Evolutionary conservation across 139 green algal genomes (phyloP).

Genomic region (Asterochloris sp.): DNA sequence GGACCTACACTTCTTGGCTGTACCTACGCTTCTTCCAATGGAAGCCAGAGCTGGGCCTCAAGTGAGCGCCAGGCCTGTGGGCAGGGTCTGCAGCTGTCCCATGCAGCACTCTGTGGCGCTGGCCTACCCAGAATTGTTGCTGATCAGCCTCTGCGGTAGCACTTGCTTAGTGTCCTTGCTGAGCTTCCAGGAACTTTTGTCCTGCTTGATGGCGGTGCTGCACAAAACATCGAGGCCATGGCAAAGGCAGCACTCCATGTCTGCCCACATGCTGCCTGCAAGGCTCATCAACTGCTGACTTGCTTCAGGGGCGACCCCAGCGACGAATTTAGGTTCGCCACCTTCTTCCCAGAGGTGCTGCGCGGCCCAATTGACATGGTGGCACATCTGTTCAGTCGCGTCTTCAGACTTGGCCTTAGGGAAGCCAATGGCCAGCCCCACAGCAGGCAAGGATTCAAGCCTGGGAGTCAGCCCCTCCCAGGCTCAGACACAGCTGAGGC

Average conservation of each 20-base stretch:
- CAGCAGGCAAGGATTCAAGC: neutral
- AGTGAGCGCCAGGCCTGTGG: neutral
- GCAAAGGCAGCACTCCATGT: neutral
- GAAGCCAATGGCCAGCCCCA: neutral
- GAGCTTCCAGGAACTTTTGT: neutral
- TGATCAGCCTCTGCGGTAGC: no score
- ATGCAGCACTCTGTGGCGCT: neutral
- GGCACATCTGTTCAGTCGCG: slow-evolving; percentile 22
- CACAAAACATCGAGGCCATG: no score
- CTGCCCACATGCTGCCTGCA: neutral
- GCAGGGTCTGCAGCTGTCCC: neutral
- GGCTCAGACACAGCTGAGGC: slow-evolving; percentile 61
- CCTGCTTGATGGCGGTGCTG: neutral
- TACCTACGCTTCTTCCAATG: slow-evolving; percentile 91
- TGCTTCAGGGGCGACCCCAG: slow-evolving; percentile 63
- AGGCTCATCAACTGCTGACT: neutral
- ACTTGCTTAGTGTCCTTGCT: no score
- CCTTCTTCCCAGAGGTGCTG: slow-evolving; percentile 76
- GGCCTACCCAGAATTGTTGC: neutral
- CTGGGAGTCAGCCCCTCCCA: slow-evolving; percentile 29
- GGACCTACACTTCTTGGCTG: slow-evolving; percentile 77
- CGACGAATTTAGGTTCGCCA: slow-evolving; percentile 82
- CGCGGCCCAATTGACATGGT: slow-evolving; percentile 52
- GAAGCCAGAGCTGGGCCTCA: slow-evolving; percentile 54
- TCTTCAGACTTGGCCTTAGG: slow-evolving; percentile 37